These are phyloP conservation scores for Aspergillus luchuensis DNA, from an alignment of 2,329 filamentous ascomycete genomes.

Conservation along the genomic window DNA sequence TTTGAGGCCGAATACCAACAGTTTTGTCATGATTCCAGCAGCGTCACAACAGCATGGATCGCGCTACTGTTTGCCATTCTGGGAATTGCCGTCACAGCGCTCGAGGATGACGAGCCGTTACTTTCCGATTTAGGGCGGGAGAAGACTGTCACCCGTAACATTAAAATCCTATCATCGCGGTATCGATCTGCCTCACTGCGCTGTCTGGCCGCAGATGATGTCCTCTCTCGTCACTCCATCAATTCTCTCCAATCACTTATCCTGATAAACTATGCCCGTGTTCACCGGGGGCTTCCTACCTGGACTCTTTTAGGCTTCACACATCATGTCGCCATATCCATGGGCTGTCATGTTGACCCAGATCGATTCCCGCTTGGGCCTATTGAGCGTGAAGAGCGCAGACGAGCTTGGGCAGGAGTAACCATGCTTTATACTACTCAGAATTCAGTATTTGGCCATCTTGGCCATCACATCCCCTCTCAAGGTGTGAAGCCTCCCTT, in stretches of 20 bases:
- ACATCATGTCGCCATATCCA: constrained; percentile 44
- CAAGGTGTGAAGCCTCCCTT: constrained; percentile 37
- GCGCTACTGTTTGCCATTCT: constrained; percentile 43
- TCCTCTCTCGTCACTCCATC: constrained; percentile 43
- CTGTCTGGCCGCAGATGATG: constrained; percentile 43
- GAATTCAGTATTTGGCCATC: constrained; percentile 39
- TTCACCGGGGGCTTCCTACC: constrained; percentile 38
- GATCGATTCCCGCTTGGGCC: constrained; percentile 37
- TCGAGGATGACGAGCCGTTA: constrained; percentile 40
- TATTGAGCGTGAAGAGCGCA: constrained; percentile 43
- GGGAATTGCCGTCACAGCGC: constrained; percentile 41
- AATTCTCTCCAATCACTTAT: constrained; percentile 44
- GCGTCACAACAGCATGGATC: constrained; percentile 42
- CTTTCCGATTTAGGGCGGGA: constrained; percentile 42
- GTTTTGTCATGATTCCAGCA: constrained; percentile 39
- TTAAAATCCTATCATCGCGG: constrained; percentile 38
- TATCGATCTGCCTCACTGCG: constrained; percentile 42
- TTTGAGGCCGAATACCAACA: constrained; percentile 43
- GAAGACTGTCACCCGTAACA: constrained; percentile 38
- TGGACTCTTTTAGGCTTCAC: constrained; percentile 46
- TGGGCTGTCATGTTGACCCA: constrained; percentile 48
- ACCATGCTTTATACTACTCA: constrained; percentile 46
- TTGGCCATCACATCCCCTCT: constrained; percentile 31
- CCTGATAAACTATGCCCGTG: constrained; percentile 42
- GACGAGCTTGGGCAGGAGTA: constrained; percentile 43